Conservation (phyloP, 345 rosid species). For the Linum usitatissimum region DNA sequence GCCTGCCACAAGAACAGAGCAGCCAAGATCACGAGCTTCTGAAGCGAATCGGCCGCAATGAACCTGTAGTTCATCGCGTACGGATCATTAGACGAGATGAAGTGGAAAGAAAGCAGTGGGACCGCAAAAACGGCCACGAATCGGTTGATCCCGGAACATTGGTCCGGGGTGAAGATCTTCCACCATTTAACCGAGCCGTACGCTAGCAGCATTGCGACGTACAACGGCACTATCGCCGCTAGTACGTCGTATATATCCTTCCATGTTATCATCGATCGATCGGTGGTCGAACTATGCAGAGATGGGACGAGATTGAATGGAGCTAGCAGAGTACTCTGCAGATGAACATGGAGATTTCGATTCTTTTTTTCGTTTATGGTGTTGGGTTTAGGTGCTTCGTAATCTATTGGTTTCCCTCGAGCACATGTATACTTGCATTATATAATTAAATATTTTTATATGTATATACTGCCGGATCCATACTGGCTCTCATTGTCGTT, state of each 20-base stretch:
- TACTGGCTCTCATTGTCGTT: too few species aligned
- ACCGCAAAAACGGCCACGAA: conserved; percentile 26
- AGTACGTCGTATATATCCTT: conserved; percentile 25
- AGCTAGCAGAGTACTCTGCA: too few species aligned
- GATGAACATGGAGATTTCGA: too few species aligned
- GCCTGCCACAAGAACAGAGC: conserved; percentile 38
- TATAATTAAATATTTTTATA: too few species aligned
- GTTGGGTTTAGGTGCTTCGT: too few species aligned
- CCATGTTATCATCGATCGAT: conserved; percentile 16
- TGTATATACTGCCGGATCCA: too few species aligned
- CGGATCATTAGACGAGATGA: conserved; percentile 38
- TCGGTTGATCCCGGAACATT: conserved; percentile 30
- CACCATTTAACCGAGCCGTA: conserved; percentile 26
- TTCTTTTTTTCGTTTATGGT: too few species aligned
- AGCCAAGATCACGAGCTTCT: conserved; percentile 32
- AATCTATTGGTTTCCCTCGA: too few species aligned
- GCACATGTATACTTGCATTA: too few species aligned
- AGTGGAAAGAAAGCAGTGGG: conserved; percentile 22
- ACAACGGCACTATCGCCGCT: conserved; percentile 21
- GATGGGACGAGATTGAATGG: not conserved
- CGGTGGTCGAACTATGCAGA: not conserved
- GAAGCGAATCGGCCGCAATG: conserved; percentile 48
- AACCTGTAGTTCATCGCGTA: conserved; percentile 39
- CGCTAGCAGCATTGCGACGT: conserved; percentile 23
- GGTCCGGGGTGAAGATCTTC: conserved; percentile 30